Evolutionary conservation across 257 asterid genomes (phyloP).

Genomic region (Thymus quinquecostatus): DNA sequence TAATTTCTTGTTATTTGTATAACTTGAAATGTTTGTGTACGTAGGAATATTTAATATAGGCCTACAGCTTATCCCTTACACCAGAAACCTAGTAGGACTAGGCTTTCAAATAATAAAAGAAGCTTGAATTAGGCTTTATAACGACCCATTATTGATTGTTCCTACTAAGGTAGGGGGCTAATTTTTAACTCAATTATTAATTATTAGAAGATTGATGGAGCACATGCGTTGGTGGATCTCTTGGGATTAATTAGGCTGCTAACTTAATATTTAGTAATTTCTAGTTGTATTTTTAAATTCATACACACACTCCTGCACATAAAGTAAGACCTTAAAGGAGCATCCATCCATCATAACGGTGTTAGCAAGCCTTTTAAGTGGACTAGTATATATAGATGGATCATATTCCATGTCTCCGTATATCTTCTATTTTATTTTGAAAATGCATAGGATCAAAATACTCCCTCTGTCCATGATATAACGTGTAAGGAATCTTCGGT

Average conservation of each 20-base stretch:
- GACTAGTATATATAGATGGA: too few species aligned
- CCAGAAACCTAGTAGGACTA: neutral
- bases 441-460: too few species aligned
- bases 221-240: constrained; percentile 66
- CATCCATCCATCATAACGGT: constrained; percentile 27
- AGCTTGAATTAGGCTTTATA: constrained; percentile 47
- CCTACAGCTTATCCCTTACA: too few species aligned
- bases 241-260: constrained; percentile 25
- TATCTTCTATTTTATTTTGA: too few species aligned
- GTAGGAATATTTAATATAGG: constrained; percentile 6
- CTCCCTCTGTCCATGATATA: too few species aligned
- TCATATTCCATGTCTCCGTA: too few species aligned
- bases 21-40: constrained; percentile 12
- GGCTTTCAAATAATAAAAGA: neutral
- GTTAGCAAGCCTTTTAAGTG: neutral
- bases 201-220: constrained; percentile 42
- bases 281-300: constrained; percentile 25
- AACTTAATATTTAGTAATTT: constrained; percentile 5
- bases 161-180: constrained; percentile 35
- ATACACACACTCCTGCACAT: neutral
- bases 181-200: constrained; percentile 30
- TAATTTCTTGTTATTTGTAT: constrained; percentile 23
- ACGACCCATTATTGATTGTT: constrained; percentile 41
- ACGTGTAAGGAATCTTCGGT: too few species aligned
- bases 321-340: constrained; percentile 11